Evolutionary conservation across 768 basidiomycete genomes (phyloP), one percentile per base, ranked within the genome.

Genomic region (Galerina sulciceps): DNA sequence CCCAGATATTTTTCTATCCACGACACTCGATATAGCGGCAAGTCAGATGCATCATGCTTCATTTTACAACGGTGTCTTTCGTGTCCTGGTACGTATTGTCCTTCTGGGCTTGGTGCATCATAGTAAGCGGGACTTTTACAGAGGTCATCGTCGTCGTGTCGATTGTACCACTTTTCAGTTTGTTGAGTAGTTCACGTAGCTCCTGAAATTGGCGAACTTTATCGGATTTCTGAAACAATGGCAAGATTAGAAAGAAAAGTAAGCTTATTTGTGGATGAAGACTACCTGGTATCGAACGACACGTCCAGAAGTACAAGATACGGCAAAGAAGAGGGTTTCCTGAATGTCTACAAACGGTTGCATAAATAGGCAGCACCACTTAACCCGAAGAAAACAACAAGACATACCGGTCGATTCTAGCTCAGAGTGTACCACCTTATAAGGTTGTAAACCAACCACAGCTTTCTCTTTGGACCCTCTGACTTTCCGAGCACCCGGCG

Each of bases 241-340:
- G 15, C 13, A 37, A 14, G 10, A 18, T 52, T 23, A 52, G 15
- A 34, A 36, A 54, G n/a, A 10, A 31, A 40, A 54, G 42, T 2
- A 10, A 31, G 9, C 6, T 10, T 10, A 34, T 9, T 13, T 10
- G 11, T 44, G 46, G 13, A 45, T 26, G 38, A 38, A 45, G 67
- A 80, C 55, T 31, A 89, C 91, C 75, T 91, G 89, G 64, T 89
- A 87, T n/a, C 78, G 73, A 11, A 86, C 84, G 0, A 93, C 90
- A 8, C 85, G 78, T 0, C 87, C 91, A 0, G 91, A 94, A 0
- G 91, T 91, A 64, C 86, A 89, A 0, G 91, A 89, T 34, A 89
- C 80, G 2, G 88, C 87, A 67, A 85, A 94, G 68, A 95, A 85
- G 0, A 93, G 66, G 0, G 90, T 92, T 66, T 90, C 89, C 3